Conservation (phyloP, 2,329 filamentous ascomycete genomes). For the Lachnellula suecica region DNA sequence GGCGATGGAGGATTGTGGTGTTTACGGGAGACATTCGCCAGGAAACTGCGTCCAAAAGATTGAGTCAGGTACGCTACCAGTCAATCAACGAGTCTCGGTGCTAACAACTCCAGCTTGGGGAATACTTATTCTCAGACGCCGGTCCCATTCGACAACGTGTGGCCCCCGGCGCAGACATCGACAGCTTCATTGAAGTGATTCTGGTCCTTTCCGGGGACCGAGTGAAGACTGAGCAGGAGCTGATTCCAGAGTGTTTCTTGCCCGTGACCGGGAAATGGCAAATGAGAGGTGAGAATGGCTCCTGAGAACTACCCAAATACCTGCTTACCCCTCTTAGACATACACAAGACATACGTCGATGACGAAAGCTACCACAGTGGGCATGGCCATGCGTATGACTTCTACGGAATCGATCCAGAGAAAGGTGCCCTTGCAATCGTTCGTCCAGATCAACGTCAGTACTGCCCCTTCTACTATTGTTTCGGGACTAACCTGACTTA, state of each 20-base stretch:
- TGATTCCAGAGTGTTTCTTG: conserved; percentile 56
- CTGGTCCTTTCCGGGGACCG: conserved; percentile 52
- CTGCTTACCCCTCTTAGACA: conserved; percentile 37
- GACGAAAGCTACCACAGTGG: conserved; percentile 54
- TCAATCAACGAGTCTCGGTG: not conserved
- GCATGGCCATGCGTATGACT: conserved; percentile 56
- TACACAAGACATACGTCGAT: conserved; percentile 58
- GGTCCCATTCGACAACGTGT: conserved; percentile 46
- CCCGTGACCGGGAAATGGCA: conserved; percentile 54
- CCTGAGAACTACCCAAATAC: conserved; percentile 17
- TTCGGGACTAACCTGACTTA: conserved; percentile 13
- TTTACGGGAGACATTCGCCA: conserved; percentile 45
- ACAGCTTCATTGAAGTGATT: conserved; percentile 57
- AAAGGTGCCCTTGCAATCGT: conserved; percentile 51
- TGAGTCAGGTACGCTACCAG: conserved; percentile 36
- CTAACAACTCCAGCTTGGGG: conserved; percentile 33
- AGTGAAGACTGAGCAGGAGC: conserved; percentile 45
- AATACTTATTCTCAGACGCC: conserved; percentile 38
- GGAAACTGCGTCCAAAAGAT: conserved; percentile 34
- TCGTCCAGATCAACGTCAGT: conserved; percentile 61
- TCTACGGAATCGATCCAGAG: conserved; percentile 49
- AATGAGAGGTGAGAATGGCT: conserved; percentile 57
- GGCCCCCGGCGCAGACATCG: conserved; percentile 40
- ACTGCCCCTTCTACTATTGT: not conserved
- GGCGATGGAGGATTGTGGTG: conserved; percentile 49